Evolutionary conservation across 2,329 filamentous ascomycete species (phyloP), one percentile per base, ranked within the genome.

Genomic region (Tolypocladium amazonense): DNA sequence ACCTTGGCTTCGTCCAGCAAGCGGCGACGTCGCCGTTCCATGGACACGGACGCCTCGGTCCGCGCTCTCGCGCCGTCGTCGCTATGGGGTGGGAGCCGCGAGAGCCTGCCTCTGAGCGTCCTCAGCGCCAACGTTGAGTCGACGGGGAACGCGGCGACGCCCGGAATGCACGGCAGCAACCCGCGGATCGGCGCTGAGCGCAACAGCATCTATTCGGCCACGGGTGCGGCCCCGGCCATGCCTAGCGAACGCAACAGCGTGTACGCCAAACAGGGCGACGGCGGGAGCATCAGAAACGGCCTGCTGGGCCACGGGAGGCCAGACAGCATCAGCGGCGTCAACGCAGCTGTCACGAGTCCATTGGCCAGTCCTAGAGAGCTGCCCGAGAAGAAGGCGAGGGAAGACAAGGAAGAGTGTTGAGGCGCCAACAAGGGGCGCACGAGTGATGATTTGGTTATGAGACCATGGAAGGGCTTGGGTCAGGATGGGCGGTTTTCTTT

Each of bases 41-140:
- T 93, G 73, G 90, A 94, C 71, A 94, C 90, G 0, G 89, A 94
- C 70, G 90, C 90, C 6, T 93, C 89, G 0, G 89, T 94, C 45
- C 88, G 90, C 52, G 90, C 90, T 2, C 77, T 95, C n/a, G 88
- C 90, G 1, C 90, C 90, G 0, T 90, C 88, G 0, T 92, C 89
- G 0, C 79, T 93, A 5, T 94, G 89, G 80, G 90, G 90, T 53
- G 89, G 89, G 52, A 91, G 88, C 67, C 85, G 89, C 62, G 90
- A 94, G 73, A 89, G 86, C 52, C 79, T 94, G 1, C 90, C 90
- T 0, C 78, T 94, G 33, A 92, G 88, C 68, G 86, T 93, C 7
- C 79, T 94, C 41, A 91, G 88, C 68, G 83, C 86, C 60, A 91
- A 87, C 68, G 77, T 88, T 39, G 85, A 88, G 43, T 74, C 76